Evolutionary conservation across 306 rosid genomes (phyloP), one percentile per base, ranked within the genome.

Genomic region (Psophocarpus tetragonolobus): DNA sequence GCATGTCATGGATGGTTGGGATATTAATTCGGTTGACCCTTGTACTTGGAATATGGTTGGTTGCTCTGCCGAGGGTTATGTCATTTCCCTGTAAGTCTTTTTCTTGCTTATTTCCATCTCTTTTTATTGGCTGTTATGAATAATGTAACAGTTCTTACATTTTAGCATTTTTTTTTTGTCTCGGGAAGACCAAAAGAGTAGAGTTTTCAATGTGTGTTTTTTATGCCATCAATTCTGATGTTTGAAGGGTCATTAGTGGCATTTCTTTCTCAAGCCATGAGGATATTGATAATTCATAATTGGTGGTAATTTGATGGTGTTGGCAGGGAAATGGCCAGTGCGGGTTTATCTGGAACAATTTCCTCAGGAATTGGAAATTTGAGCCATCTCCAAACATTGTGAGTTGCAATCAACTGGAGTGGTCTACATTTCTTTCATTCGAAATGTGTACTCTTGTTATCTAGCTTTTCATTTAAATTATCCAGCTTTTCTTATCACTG

Each of bases 11-110:
- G 80, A 74, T 67, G 99, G 91, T 57, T 96, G 98, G 98, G 97
- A 96, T 79, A 89, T 92, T 44, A 91, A 92, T 79, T 95, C 99
- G 24, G 99, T 92, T 74, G 98, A 96, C 76, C 99, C 99, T 41
- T 96, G 99, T 56, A 92, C 99, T 73, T 92, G 99, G 98, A 75
- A 86, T 82, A 91, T 87, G 97, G 91, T 92, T 24, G 96, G 82
- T 85, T 92, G 97, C 87, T 96, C 99, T 79, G 1, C 74, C 2
- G 97, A 90, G 85, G 88, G 94, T 68, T 84, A 80, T 85, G 99
- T 96, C 4, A 71, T 89, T 81, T 89, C 97, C 47, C 82, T 96
- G 99, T 95, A 81, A 80, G 99, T 72, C 42, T 73, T 60, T 68
- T 65, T 51, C 18, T 61, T 50, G 27, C 69, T 44, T 0, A 60